Base-by-base conservation (phyloP, 179 eudicot genomes). In the Heliamphora pulchella region DNA sequence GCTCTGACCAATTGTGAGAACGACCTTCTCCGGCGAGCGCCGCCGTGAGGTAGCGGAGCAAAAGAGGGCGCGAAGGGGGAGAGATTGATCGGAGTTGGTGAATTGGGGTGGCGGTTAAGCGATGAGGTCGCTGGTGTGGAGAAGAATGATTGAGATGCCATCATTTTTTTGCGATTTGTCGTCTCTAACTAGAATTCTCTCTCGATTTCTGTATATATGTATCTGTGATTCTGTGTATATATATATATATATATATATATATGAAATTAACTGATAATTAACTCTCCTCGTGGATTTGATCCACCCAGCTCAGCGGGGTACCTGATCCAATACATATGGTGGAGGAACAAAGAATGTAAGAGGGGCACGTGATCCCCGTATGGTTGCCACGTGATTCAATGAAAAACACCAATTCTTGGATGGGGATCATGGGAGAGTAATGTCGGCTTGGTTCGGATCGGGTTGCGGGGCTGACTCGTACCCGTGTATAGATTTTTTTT, bases 101-200 rank as follows among this genome's bases (percentile, higher is more conserved):
- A 64, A 39, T 14, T 18, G 15, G 7, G 39, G 48, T 9, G 55
- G 48, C 22, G 17, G 57, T 67, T 67, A 5, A 67, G 48, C 5
- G 79, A 63, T 5, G 77, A 43, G 76, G 79, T 50, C 20, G 80
- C 48, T 2, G 82, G 46, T 3, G 80, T 22, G 46, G 82, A 62
- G 82, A 75, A 71, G 15, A 69, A 22, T 9, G 85, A 73, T 54
- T 80, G 77, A 58, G 82, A 83, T 6, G 82, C 62, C 82, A 76
- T 83, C 76, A 14, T 50, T 10, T 46, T 74, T 5, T 31, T 31
- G 31, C 31, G 31, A 3, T 9, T 1, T 5, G 8, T 57, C 31
- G 6, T 76, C 8, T 20, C 11, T 62, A 62, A 20, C 46, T 77
- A 58, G 17, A 1, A 39, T 17, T 50, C 41, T 53, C 64, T 39